Evolutionary conservation across 495 filamentous ascomycete species (phyloP).

Genomic region (Aspergillus incahuasiensis): DNA sequence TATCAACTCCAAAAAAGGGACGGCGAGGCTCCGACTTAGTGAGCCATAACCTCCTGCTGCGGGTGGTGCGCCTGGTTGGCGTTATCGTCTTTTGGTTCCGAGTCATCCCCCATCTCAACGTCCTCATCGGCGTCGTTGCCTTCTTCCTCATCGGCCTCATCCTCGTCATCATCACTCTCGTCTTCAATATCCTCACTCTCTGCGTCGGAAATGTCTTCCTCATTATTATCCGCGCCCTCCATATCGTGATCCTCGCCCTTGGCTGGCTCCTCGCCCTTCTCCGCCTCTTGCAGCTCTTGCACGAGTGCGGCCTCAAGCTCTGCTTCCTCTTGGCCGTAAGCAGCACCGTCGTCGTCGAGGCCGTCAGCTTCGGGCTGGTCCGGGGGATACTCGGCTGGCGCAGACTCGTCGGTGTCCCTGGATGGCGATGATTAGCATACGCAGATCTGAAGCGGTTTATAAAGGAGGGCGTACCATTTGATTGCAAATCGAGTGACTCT

Average conservation of each 20-base stretch:
- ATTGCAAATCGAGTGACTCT: slow-evolving; percentile 97
- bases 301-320: slow-evolving; percentile 49
- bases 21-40: slow-evolving; percentile 28
- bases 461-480: slow-evolving; percentile 70
- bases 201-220: slow-evolving; percentile 75
- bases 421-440: slow-evolving; percentile 7
- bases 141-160: slow-evolving; percentile 74
- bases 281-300: slow-evolving; percentile 56
- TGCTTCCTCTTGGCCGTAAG: slow-evolving; percentile 78
- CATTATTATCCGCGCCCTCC: slow-evolving; percentile 69
- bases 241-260: slow-evolving; percentile 73
- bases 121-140: slow-evolving; percentile 67
- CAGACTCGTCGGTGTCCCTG: slow-evolving; percentile 95
- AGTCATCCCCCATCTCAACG: slow-evolving; percentile 75
- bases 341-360: slow-evolving; percentile 72
- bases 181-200: slow-evolving; percentile 95
- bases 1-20: background rate
- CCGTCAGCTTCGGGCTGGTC: slow-evolving; percentile 94
- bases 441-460: background rate
- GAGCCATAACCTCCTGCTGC: slow-evolving; percentile 48
- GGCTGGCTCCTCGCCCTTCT: slow-evolving; percentile 34
- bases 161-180: slow-evolving; percentile 86
- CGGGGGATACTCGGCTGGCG: slow-evolving; percentile 91
- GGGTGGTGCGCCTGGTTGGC: slow-evolving; percentile 34
- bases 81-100: slow-evolving; percentile 40